Conservation (phyloP, 1,284 basidiomycete genomes). For the Melampsora medusae region DNA sequence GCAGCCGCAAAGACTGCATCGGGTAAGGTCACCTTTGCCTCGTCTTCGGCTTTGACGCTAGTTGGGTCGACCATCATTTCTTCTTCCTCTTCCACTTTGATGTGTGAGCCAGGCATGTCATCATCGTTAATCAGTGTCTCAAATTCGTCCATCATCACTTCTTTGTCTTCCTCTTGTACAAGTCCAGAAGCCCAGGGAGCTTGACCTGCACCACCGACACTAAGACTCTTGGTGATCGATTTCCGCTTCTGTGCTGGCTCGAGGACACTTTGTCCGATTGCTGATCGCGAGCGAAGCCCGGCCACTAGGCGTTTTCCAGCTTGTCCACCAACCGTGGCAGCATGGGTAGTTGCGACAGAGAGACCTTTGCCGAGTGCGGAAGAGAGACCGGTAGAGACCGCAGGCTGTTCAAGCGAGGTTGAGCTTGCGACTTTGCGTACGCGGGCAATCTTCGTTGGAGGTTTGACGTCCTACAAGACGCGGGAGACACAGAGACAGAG, state of each 20-base stretch:
- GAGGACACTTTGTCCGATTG: slow-evolving; percentile 7
- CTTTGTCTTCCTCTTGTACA: slow-evolving; percentile 10
- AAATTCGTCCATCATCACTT: slow-evolving; percentile 30
- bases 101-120: neutral
- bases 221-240: slow-evolving; percentile 8
- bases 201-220: slow-evolving; percentile 10
- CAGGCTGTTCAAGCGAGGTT: slow-evolving; percentile 10
- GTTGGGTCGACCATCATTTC: slow-evolving; percentile 18
- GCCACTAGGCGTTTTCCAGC: slow-evolving; percentile 39
- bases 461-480: slow-evolving; percentile 34
- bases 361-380: slow-evolving; percentile 17
- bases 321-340: slow-evolving; percentile 44
- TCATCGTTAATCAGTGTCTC: slow-evolving; percentile 1
- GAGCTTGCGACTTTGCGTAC: slow-evolving; percentile 27
- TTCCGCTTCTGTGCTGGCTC: slow-evolving; percentile 10
- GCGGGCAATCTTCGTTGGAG: slow-evolving; percentile 5
- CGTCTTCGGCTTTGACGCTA: neutral
- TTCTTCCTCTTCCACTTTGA: slow-evolving; percentile 4
- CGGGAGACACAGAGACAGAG: slow-evolving; percentile 5
- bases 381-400: slow-evolving; percentile 10
- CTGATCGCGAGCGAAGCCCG: slow-evolving; percentile 9
- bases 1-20: slow-evolving; percentile 2
- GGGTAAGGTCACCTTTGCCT: slow-evolving; percentile 21
- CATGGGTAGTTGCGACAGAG: slow-evolving; percentile 14
- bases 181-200: slow-evolving; percentile 18